These are phyloP conservation scores for Pseudocercospora musae DNA, from an alignment of 2,329 filamentous ascomycete species.

Conservation along the genomic window DNA sequence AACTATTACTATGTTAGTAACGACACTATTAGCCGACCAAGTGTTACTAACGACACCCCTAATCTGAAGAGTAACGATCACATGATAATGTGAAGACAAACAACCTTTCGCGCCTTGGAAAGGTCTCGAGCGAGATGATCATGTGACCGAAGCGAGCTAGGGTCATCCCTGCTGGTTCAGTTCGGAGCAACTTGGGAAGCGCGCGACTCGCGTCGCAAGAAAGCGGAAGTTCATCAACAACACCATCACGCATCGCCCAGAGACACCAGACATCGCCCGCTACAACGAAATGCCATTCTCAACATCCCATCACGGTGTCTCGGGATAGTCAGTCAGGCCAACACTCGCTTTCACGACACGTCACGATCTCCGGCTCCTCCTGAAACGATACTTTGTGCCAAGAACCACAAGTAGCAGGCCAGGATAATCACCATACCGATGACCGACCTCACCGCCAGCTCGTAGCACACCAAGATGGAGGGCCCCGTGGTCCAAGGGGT, in stretches of 20 bases:
- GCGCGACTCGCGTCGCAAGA: not conserved
- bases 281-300: not conserved
- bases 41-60: too few relatives aligned
- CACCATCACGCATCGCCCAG: not conserved
- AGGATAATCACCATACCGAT: constrained; percentile 7
- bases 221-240: constrained; percentile 1
- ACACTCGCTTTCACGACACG: not conserved
- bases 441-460: not conserved
- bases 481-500: constrained; percentile 37
- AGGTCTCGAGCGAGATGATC: too few relatives aligned
- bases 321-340: not conserved
- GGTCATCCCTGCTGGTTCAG: not conserved
- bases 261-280: not conserved
- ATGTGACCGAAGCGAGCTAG: too few relatives aligned
- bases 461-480: constrained; percentile 33
- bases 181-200: not conserved
- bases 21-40: too few relatives aligned
- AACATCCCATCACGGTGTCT: not conserved
- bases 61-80: too few relatives aligned
- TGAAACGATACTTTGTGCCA: constrained; percentile 4
- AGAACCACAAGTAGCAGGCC: constrained; percentile 2
- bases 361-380: not conserved
- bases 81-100: too few relatives aligned
- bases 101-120: too few relatives aligned
- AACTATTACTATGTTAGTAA: too few relatives aligned